These are phyloP conservation scores for Paraphoma sp. DNA, from an alignment of 2,329 filamentous ascomycete species.

Conservation along the genomic window DNA sequence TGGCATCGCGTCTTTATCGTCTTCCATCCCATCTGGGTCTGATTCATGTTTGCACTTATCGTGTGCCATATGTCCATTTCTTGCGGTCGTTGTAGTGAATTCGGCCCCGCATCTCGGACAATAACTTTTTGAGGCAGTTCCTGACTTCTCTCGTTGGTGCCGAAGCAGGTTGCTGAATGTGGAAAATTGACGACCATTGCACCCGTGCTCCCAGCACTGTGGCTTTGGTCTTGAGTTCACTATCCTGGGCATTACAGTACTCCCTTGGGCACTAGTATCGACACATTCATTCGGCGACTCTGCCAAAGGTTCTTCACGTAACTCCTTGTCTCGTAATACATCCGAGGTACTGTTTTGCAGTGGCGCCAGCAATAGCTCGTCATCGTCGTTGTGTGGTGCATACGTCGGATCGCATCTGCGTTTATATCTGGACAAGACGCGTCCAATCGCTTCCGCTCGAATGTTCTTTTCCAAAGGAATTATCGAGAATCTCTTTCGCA, in stretches of 20 bases:
- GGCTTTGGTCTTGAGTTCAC: conserved; percentile 85
- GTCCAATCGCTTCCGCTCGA: too few species aligned
- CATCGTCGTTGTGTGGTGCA: too few species aligned
- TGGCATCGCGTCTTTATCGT: too few species aligned
- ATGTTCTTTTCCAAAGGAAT: too few species aligned
- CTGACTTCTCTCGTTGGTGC: conserved; percentile 93
- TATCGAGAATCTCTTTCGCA: too few species aligned
- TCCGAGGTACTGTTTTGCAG: too few species aligned
- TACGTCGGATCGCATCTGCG: too few species aligned
- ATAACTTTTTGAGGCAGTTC: conserved; percentile 84
- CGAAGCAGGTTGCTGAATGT: conserved; percentile 94
- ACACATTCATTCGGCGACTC: conserved; percentile 70
- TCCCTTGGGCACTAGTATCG: conserved; percentile 60
- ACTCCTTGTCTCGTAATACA: too few species aligned
- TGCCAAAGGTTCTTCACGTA: too few species aligned
- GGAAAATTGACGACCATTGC: conserved; percentile 93
- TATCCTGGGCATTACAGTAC: conserved; percentile 58
- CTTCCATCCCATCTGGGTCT: too few species aligned
- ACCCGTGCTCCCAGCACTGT: conserved; percentile 96
- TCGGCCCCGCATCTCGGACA: conserved; percentile 93
- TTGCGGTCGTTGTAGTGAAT: conserved; percentile 86
- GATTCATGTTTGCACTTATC: conserved; percentile 98
- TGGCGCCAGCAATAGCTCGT: too few species aligned
- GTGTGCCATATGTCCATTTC: conserved; percentile 84
- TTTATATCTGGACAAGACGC: too few species aligned